Percentiles rank a stretch among this genome's conserved stretches.
Evolutionary conservation across 2,329 filamentous ascomycete genomes (phyloP).

Genomic region (Alternaria brassicicola): DNA sequence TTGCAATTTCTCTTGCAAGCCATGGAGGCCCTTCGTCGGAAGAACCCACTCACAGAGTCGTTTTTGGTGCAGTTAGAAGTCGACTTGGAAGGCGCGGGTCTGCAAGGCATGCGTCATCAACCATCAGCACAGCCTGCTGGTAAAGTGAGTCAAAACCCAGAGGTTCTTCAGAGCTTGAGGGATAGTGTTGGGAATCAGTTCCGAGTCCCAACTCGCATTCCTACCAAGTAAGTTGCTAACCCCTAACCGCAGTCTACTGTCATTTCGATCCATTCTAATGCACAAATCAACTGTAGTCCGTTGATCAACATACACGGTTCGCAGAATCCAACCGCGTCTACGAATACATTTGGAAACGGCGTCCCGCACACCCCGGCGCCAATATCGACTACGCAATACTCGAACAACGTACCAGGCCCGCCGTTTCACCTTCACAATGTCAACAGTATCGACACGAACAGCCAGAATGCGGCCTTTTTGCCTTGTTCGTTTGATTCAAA

Average conservation of each 20-base stretch:
- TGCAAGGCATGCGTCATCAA: conserved; percentile 57
- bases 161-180: conserved; percentile 8
- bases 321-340: conserved; percentile 31
- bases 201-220: background rate
- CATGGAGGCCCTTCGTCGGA: conserved; percentile 85
- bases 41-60: conserved; percentile 90
- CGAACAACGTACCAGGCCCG: conserved; percentile 20
- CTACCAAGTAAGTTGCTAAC: conserved; percentile 23
- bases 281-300: conserved; percentile 36
- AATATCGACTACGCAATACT: conserved; percentile 15
- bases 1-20: conserved; percentile 89
- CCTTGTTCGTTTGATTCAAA: conserved; percentile 6
- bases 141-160: conserved; percentile 10
- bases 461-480: conserved; percentile 22
- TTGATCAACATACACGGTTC: conserved; percentile 46
- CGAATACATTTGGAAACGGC: conserved; percentile 37
- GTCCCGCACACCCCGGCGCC: background rate
- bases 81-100: conserved; percentile 77
- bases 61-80: conserved; percentile 93
- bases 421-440: conserved; percentile 33
- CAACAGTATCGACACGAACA: conserved; percentile 32
- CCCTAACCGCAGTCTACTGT: conserved; percentile 12
- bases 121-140: conserved; percentile 43
- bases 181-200: conserved; percentile 7
- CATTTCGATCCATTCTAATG: conserved; percentile 34